Evolutionary conservation across 2,329 filamentous ascomycete species (phyloP).

Genomic region (Tricladium varicosporioides): DNA sequence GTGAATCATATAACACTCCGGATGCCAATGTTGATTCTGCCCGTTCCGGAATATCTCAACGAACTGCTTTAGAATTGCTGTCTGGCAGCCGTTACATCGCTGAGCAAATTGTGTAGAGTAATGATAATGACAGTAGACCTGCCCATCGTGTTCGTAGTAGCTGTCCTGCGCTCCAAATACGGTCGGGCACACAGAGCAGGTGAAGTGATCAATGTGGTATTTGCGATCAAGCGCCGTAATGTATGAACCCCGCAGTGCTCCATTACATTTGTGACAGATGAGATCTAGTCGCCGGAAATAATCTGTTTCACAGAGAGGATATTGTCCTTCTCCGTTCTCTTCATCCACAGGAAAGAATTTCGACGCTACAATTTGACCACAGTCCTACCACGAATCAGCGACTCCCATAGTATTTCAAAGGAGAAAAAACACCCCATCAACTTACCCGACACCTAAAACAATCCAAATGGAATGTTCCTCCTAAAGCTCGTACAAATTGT

Average conservation of each 20-base stretch:
- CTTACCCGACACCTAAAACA: constrained; percentile 94
- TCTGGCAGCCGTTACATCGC: constrained; percentile 93
- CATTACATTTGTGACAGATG: constrained; percentile 87
- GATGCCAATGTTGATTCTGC: constrained; percentile 98
- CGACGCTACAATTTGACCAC: constrained; percentile 92
- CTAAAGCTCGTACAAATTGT: constrained; percentile 91
- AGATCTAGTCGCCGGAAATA: constrained; percentile 93
- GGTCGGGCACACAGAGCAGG: constrained; percentile 92
- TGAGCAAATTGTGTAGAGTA: constrained; percentile 98
- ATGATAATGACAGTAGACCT: constrained; percentile 97
- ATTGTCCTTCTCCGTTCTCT: constrained; percentile 80
- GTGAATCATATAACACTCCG: constrained; percentile 99
- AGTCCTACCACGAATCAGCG: constrained; percentile 63
- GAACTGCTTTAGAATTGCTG: constrained; percentile 96
- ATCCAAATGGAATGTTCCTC: constrained; percentile 93
- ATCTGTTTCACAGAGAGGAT: constrained; percentile 95
- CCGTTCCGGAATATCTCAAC: constrained; percentile 98
- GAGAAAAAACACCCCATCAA: constrained; percentile 12
- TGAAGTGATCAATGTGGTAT: constrained; percentile 99
- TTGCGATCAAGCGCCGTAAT: constrained; percentile 97
- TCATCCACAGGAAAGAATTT: constrained; percentile 98
- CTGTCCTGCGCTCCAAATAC: constrained; percentile 98
- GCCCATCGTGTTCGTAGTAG: constrained; percentile 96
- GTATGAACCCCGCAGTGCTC: constrained; percentile 91
- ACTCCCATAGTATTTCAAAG: constrained; percentile 2